phyloP scores from a whole-genome alignment of 805 yeast genomes.

The Myxozyma neotropica region DNA sequence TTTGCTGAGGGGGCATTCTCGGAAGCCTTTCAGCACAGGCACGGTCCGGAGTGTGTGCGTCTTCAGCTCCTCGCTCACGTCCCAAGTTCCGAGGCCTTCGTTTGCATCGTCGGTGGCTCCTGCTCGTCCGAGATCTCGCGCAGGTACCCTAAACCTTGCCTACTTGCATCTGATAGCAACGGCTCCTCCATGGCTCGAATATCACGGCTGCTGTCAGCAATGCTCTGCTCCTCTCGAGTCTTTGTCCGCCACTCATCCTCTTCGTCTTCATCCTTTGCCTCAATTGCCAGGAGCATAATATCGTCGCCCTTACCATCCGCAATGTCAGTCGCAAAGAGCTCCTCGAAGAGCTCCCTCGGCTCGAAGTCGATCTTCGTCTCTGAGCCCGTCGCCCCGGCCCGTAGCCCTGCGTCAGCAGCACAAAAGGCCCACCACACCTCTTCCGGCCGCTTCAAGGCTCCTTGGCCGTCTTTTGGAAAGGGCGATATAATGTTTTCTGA shows the following conservation, averaged over 20 bases:
- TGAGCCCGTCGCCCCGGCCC: neutral
- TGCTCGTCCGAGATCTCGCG: neutral
- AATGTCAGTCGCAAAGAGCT: neutral
- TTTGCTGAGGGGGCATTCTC: too few relatives aligned
- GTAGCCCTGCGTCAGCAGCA: slow-evolving; percentile 17
- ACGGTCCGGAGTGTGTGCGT: too few relatives aligned
- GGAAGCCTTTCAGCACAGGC: too few relatives aligned
- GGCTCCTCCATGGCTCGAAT: neutral
- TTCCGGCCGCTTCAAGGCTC: slow-evolving; percentile 14
- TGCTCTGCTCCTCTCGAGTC: neutral
- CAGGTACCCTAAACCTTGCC: neutral
- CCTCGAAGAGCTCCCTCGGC: neutral
- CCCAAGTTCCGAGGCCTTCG: too few relatives aligned
- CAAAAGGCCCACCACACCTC: slow-evolving; percentile 5
- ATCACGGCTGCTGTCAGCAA: neutral
- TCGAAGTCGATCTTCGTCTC: neutral
- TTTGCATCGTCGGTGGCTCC: too few relatives aligned
- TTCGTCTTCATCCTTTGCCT: slow-evolving; percentile 5
- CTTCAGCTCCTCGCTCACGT: too few relatives aligned
- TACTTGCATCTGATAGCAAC: neutral
- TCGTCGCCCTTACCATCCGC: neutral
- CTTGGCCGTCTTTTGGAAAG: slow-evolving; percentile 24
- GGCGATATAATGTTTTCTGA: slow-evolving; percentile 12
- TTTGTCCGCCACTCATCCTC: slow-evolving; percentile 12
- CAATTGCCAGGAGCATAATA: too few relatives aligned